Evolutionary conservation across 768 basidiomycete genomes (phyloP).

Genomic region (Dentipellis fragilis): DNA sequence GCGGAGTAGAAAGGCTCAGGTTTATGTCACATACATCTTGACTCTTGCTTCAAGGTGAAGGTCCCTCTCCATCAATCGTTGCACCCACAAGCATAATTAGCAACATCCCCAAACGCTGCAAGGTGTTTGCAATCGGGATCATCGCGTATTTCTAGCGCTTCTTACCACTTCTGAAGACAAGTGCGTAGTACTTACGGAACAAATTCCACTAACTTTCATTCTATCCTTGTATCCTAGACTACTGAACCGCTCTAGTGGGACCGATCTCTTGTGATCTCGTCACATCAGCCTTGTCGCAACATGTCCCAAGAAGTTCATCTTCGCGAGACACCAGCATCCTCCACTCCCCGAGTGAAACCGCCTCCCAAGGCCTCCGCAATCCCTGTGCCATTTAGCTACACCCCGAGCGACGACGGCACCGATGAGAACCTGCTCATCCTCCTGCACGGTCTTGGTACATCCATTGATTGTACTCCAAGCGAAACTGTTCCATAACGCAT

Average conservation of each 20-base stretch:
- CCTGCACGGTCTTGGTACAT: constrained; percentile 75
- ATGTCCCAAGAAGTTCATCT: constrained; percentile 10
- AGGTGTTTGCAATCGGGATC: neutral
- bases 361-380: constrained; percentile 35
- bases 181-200: neutral
- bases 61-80: too few relatives aligned
- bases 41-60: too few relatives aligned
- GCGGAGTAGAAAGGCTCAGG: too few relatives aligned
- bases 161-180: neutral
- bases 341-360: constrained; percentile 29
- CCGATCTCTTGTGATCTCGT: too few relatives aligned
- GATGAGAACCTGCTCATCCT: constrained; percentile 82
- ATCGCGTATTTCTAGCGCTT: neutral
- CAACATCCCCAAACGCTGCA: neutral
- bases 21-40: too few relatives aligned
- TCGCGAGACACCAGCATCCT: neutral
- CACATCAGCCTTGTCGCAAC: neutral
- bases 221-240: neutral
- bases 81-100: too few relatives aligned
- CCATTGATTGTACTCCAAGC: neutral
- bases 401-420: constrained; percentile 69
- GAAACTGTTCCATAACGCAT: neutral
- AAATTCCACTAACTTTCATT: too few relatives aligned
- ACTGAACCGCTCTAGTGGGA: neutral
- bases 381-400: constrained; percentile 53